Conservation (phyloP, 805 yeast species). For the Saitoella complicata region DNA sequence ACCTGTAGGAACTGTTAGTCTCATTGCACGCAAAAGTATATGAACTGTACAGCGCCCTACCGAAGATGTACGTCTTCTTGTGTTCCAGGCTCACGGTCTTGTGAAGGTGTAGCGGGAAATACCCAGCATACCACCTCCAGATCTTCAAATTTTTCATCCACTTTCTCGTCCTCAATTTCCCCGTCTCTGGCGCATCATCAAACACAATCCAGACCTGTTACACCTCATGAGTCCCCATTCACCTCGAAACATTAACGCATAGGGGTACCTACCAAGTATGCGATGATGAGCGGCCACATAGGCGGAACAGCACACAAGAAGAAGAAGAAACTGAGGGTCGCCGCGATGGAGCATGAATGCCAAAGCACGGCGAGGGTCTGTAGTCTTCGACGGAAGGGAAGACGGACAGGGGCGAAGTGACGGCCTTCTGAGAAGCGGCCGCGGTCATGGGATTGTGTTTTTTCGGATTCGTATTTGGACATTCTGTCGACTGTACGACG, state of each 20-base stretch:
- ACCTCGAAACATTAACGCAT: background rate
- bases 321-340: background rate
- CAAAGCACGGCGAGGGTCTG: background rate
- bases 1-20: no score
- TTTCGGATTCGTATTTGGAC: no score
- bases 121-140: conserved; percentile 60
- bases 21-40: no score
- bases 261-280: background rate
- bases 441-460: no score
- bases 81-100: conserved; percentile 59
- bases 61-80: conserved; percentile 16
- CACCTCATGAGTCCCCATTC: background rate
- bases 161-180: background rate
- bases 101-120: conserved; percentile 64
- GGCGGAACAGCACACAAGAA: background rate
- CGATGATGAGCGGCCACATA: background rate
- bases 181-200: background rate
- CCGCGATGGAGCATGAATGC: background rate
- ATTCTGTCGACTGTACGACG: no score
- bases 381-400: background rate
- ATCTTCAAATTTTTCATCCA: conserved; percentile 35
- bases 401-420: background rate
- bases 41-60: no score
- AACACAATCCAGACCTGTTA: background rate
- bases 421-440: background rate